Percentiles rank a stretch among this genome's conserved stretches.
These are phyloP conservation scores for Ceriops zippeliana DNA, from an alignment of 345 rosid species.

Conservation along the genomic window DNA sequence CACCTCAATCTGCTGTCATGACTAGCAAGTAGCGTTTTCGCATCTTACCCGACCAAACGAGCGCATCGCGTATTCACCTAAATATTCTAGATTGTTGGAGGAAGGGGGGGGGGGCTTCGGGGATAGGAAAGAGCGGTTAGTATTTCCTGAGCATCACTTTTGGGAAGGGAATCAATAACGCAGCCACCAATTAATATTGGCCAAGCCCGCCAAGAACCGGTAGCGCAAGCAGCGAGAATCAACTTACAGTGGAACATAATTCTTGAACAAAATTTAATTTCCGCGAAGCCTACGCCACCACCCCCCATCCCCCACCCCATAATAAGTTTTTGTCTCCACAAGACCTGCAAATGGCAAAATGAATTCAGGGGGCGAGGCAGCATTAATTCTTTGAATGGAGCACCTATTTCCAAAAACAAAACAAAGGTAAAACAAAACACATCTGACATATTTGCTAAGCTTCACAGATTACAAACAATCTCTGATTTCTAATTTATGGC, in stretches of 20 bases:
- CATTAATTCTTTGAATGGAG: background rate
- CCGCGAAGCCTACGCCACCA: background rate
- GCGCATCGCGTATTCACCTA: no score
- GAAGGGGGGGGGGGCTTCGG: no score
- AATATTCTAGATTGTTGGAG: no score
- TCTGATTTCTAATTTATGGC: slow-evolving; percentile 46
- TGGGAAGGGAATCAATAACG: no score
- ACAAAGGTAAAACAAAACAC: slow-evolving; percentile 6
- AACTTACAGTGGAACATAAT: background rate
- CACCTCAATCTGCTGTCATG: no score
- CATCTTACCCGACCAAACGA: no score
- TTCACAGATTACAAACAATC: slow-evolving; percentile 43
- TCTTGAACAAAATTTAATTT: slow-evolving; percentile 22
- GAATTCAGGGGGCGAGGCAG: slow-evolving; percentile 5
- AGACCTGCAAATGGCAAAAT: slow-evolving; percentile 16
- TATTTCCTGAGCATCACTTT: no score
- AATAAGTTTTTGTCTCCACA: slow-evolving; percentile 10
- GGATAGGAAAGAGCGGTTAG: no score
- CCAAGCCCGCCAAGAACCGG: no score
- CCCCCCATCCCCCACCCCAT: background rate
- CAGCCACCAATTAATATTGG: no score
- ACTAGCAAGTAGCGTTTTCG: no score
- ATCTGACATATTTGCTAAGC: slow-evolving; percentile 31
- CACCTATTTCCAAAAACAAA: slow-evolving; percentile 9
- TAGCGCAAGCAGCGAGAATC: background rate